Evolutionary conservation across 768 basidiomycete genomes (phyloP).

Genomic region (Russula brevipes): DNA sequence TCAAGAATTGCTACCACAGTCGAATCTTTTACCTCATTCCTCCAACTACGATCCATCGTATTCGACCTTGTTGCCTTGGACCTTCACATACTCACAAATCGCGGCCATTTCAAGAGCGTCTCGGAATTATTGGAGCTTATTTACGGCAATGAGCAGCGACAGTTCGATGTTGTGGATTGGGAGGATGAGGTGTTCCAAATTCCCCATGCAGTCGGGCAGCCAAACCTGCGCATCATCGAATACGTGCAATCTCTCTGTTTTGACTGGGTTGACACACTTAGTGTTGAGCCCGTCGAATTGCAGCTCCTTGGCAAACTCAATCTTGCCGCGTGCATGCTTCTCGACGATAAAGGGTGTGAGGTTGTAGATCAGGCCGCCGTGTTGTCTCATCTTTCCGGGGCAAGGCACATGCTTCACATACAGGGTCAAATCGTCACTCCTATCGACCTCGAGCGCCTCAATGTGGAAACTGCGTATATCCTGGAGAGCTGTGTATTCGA

Average conservation of each 20-base stretch:
- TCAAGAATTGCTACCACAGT: constrained; percentile 64
- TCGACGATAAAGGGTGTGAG: constrained; percentile 70
- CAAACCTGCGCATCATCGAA: constrained; percentile 81
- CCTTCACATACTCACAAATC: constrained; percentile 77
- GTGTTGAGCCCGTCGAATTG: constrained; percentile 51
- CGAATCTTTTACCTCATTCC: constrained; percentile 63
- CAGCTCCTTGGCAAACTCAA: constrained; percentile 63
- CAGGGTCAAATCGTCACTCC: constrained; percentile 62
- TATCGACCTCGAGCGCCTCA: constrained; percentile 60
- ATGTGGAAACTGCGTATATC: constrained; percentile 66
- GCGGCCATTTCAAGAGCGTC: constrained; percentile 68
- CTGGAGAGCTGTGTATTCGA: constrained; percentile 80
- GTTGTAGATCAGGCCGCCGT: constrained; percentile 73
- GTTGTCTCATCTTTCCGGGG: constrained; percentile 57
- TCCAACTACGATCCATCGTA: constrained; percentile 78
- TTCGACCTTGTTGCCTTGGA: constrained; percentile 85
- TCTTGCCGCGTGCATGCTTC: constrained; percentile 62
- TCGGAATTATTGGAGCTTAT: constrained; percentile 73
- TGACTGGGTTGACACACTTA: constrained; percentile 77
- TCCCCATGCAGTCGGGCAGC: constrained; percentile 74
- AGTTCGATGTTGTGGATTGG: constrained; percentile 40
- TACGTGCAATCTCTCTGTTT: constrained; percentile 82
- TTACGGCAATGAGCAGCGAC: constrained; percentile 57
- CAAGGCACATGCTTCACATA: constrained; percentile 56
- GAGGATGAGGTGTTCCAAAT: constrained; percentile 49